Evolutionary conservation across 2,329 filamentous ascomycete species (phyloP).

Genomic region (Zelopaecilomyces penicillatus): DNA sequence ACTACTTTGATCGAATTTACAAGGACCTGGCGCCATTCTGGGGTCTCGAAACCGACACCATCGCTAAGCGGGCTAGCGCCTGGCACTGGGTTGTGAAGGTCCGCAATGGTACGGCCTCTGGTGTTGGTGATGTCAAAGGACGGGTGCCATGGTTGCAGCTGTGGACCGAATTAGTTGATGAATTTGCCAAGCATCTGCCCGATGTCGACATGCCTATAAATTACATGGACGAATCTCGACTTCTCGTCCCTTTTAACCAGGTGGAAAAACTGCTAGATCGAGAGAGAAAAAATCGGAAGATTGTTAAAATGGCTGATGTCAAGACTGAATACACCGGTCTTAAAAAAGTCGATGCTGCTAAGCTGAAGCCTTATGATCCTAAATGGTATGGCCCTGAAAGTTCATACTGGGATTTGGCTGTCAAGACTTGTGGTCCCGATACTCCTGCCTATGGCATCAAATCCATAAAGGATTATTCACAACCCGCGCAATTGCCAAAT

Average conservation of each 20-base stretch:
- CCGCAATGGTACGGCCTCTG: slow-evolving; percentile 33
- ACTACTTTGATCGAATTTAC: slow-evolving; percentile 58
- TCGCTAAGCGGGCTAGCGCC: slow-evolving; percentile 29
- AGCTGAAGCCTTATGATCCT: slow-evolving; percentile 33
- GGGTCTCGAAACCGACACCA: slow-evolving; percentile 39
- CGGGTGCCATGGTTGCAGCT: slow-evolving; percentile 37
- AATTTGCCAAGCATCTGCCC: slow-evolving; percentile 46
- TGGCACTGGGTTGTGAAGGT: slow-evolving; percentile 41
- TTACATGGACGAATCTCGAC: slow-evolving; percentile 52
- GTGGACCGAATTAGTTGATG: slow-evolving; percentile 41
- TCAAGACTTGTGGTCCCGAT: slow-evolving; percentile 47
- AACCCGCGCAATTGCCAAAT: slow-evolving; percentile 25
- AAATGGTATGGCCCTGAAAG: slow-evolving; percentile 37
- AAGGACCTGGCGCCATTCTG: slow-evolving; percentile 54
- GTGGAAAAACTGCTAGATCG: slow-evolving; percentile 41
- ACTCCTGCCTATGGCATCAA: slow-evolving; percentile 36
- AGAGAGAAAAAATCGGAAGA: slow-evolving; percentile 35
- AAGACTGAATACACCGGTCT: slow-evolving; percentile 36
- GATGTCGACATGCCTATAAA: slow-evolving; percentile 63
- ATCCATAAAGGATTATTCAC: slow-evolving; percentile 21
- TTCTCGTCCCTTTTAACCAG: slow-evolving; percentile 52
- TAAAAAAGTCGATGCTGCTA: slow-evolving; percentile 25
- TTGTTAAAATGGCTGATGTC: slow-evolving; percentile 34
- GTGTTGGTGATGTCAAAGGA: slow-evolving; percentile 29
- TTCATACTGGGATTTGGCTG: slow-evolving; percentile 52